These are phyloP conservation scores for Larix kaempferi DNA, from an alignment of 75 land plant genomes.

Conservation along the genomic window DNA sequence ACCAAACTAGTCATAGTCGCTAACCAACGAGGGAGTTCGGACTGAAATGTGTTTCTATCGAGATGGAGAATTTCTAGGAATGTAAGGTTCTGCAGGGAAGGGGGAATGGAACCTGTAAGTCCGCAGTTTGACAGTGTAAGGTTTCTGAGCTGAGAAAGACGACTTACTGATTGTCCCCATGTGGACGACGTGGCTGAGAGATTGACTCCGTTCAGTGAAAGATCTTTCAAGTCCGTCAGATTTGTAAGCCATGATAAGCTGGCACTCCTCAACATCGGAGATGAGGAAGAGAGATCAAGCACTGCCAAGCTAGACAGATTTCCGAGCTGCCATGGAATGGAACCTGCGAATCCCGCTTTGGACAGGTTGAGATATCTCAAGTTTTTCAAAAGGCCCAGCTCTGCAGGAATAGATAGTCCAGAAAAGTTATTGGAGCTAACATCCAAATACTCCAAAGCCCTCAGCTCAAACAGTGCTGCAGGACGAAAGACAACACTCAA, in stretches of 20 bases:
- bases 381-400: slow-evolving; percentile 11
- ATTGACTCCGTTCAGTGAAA: neutral
- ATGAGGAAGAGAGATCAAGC: slow-evolving; percentile 14
- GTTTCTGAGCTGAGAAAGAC: neutral
- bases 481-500: neutral
- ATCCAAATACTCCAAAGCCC: slow-evolving; percentile 21
- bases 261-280: neutral
- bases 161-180: neutral
- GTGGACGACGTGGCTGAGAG: neutral
- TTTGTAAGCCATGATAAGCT: neutral
- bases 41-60: no score
- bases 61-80: neutral
- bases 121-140: neutral
- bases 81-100: neutral
- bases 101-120: neutral
- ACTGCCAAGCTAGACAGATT: slow-evolving; percentile 18
- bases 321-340: slow-evolving; percentile 19
- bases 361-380: slow-evolving; percentile 31
- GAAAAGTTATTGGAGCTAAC: slow-evolving; percentile 22
- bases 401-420: slow-evolving; percentile 11
- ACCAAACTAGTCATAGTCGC: neutral
- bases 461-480: slow-evolving; percentile 18
- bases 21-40: no score
- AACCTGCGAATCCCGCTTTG: slow-evolving; percentile 11
- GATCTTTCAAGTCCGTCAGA: neutral